phyloP scores from a whole-genome alignment of 805 yeast species.

The Isabelozyma gotoi region DNA sequence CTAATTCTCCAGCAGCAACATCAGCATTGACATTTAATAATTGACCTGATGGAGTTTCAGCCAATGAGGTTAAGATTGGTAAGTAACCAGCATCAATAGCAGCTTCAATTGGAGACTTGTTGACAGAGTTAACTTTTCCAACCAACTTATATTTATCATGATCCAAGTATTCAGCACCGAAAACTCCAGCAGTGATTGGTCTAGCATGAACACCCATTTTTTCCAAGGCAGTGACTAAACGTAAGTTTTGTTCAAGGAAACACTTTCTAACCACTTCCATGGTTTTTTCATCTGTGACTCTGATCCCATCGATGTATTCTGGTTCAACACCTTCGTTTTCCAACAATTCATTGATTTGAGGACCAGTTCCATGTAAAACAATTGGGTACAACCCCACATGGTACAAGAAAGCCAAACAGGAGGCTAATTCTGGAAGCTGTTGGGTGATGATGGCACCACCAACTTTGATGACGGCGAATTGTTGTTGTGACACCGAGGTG shows the following conservation, averaged over 20 bases:
- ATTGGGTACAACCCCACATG: constrained; percentile 98
- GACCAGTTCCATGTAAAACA: constrained; percentile 97
- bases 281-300: constrained; percentile 91
- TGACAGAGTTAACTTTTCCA: constrained; percentile 83
- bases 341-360: constrained; percentile 91
- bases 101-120: constrained; percentile 77
- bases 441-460: constrained; percentile 99
- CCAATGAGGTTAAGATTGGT: constrained; percentile 93
- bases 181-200: constrained; percentile 97
- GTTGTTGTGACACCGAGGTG: constrained; percentile 94
- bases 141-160: constrained; percentile 89
- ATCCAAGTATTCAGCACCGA: constrained; percentile 88
- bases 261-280: constrained; percentile 96
- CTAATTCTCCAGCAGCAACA: constrained; percentile 97
- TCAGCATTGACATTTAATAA: constrained; percentile 97
- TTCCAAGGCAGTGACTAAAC: constrained; percentile 93
- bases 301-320: constrained; percentile 91
- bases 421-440: constrained; percentile 88
- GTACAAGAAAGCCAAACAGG: constrained; percentile 91
- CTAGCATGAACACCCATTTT: constrained; percentile 96
- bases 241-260: constrained; percentile 91
- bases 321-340: constrained; percentile 96
- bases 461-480: constrained; percentile 96
- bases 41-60: constrained; percentile 96
- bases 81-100: constrained; percentile 92